A percentile compares a stretch with the other conserved stretches of the same genome.
Evolutionary conservation across 2,329 filamentous ascomycete genomes (phyloP).

Genomic region (Cladophialophora psammophila): DNA sequence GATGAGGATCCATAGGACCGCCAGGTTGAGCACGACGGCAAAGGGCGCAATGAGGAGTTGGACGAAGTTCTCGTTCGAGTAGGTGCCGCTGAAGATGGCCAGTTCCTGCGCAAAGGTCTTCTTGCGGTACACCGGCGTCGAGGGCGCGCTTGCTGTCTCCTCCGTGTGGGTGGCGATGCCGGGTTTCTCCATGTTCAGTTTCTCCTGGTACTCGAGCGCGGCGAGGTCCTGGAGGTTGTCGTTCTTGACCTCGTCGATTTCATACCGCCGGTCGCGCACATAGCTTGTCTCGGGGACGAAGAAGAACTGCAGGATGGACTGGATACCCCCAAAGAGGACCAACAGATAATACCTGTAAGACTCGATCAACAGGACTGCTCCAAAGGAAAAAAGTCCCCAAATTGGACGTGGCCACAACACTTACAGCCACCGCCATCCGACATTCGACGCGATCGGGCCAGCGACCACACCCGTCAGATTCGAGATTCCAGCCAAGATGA

Average conservation of each 20-base stretch:
- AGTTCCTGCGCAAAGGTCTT: conserved; percentile 35
- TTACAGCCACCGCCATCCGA: conserved; percentile 36
- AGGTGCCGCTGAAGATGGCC: conserved; percentile 33
- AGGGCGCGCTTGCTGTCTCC: neutral
- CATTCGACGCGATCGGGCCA: conserved; percentile 35
- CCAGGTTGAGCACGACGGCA: conserved; percentile 43
- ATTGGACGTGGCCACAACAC: neutral
- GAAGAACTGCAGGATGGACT: conserved; percentile 40
- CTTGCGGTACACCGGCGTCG: conserved; percentile 14
- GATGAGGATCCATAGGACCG: conserved; percentile 42
- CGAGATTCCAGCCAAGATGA: conserved; percentile 32
- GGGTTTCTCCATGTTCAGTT: conserved; percentile 21
- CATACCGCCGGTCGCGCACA: conserved; percentile 39
- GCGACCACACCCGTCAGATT: conserved; percentile 48
- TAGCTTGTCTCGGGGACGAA: conserved; percentile 42
- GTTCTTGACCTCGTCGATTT: conserved; percentile 38
- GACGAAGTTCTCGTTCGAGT: conserved; percentile 34
- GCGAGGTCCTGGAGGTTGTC: conserved; percentile 27
- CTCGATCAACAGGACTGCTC: neutral
- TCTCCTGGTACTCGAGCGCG: conserved; percentile 20
- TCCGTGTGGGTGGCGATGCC: conserved; percentile 12
- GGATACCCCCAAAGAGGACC: conserved; percentile 40
- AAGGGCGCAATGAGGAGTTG: conserved; percentile 43
- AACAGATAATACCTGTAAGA: conserved; percentile 36
- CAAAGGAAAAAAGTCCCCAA: neutral